Conservation (phyloP, 805 yeast genomes). For the Diddensiella santjacobensis region DNA sequence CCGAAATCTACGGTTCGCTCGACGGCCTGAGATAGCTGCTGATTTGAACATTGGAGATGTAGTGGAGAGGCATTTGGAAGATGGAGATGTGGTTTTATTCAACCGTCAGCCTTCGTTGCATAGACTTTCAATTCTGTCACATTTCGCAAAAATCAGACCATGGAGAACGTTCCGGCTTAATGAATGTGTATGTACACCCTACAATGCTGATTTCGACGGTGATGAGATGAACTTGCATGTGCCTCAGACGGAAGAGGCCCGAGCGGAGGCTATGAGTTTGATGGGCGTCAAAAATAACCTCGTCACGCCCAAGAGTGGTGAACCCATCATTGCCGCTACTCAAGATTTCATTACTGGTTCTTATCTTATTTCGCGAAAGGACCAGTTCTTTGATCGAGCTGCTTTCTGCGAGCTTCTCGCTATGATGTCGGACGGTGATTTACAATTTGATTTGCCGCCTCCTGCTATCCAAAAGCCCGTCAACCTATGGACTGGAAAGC, state of each 20-base stretch:
- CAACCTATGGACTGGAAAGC: conserved; percentile 96
- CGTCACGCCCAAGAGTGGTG: conserved; percentile 95
- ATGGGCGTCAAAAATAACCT: conserved; percentile 97
- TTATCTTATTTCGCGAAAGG: conserved; percentile 86
- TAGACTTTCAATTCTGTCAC: conserved; percentile 88
- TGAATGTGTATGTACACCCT: conserved; percentile 99
- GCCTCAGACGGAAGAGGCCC: conserved; percentile 97
- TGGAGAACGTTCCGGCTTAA: conserved; percentile 97
- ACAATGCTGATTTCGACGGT: conserved; percentile 99
- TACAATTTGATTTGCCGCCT: conserved; percentile 90
- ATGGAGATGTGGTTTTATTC: conserved; percentile 92
- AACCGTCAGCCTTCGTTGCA: conserved; percentile 98
- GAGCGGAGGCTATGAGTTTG: conserved; percentile 96
- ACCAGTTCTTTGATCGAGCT: conserved; percentile 86
- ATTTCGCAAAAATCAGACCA: conserved; percentile 92
- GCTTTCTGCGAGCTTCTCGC: conserved; percentile 75
- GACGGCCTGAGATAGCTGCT: conserved; percentile 70
- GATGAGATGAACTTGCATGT: conserved; percentile 99
- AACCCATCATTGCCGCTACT: conserved; percentile 98
- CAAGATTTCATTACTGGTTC: conserved; percentile 99
- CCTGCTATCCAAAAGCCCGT: conserved; percentile 91
- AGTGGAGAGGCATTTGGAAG: conserved; percentile 95
- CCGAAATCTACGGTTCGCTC: conserved; percentile 86
- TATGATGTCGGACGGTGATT: conserved; percentile 92
- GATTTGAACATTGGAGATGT: conserved; percentile 81